Base-by-base conservation (phyloP, 768 basidiomycete species). In the Plicaturopsis crispa region DNA sequence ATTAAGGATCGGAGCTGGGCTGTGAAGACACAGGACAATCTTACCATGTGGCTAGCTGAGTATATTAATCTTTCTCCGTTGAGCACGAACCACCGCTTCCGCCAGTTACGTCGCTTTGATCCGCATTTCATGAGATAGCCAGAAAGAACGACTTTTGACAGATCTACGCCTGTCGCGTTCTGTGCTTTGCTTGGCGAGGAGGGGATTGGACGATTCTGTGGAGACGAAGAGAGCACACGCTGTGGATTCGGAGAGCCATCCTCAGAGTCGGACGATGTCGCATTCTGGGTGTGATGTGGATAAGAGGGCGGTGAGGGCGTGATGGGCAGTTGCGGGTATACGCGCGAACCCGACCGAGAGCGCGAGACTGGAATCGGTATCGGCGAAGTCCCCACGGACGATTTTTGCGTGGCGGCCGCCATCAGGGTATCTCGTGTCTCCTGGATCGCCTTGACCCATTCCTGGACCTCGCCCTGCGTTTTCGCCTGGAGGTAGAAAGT, bases 91-190 rank as follows among this genome's bases (percentile, higher is more conserved):
- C 93, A 98, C 20, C 96, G 67, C 61, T 99, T 98, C 40, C 91
- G 74, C 96, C 96, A 99, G 48, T 79, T 88, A 50, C 86, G 83
- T 53, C 94, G 76, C 48, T 93, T 90, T 31, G 83, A 82, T 19
- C 90, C 92, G 58, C 90, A 92, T 54, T 98, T 98, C 86, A 93
- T 91, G 44, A 99, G 67, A 59, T 98, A 99, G 2, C 92, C 91
- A 14, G 80, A 78, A 4, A 94, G 56, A 26, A 99, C 81, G 26
- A 80, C 67, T 63, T 92, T 93, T n/a, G 75, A 66, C 14, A 73
- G 71, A 47, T 88, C 86, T 28, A 70, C 70, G 35, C 57, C 23
- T 6, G 47, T 56, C 5, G 52, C 33, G n/a, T 55, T 41, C 40
- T 54, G 51, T n/a, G 39, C 44, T 43, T 64, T 70, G 16, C 65